Base-by-base conservation (phyloP, 2,329 filamentous ascomycete genomes). In the Emydomyces testavorans region DNA sequence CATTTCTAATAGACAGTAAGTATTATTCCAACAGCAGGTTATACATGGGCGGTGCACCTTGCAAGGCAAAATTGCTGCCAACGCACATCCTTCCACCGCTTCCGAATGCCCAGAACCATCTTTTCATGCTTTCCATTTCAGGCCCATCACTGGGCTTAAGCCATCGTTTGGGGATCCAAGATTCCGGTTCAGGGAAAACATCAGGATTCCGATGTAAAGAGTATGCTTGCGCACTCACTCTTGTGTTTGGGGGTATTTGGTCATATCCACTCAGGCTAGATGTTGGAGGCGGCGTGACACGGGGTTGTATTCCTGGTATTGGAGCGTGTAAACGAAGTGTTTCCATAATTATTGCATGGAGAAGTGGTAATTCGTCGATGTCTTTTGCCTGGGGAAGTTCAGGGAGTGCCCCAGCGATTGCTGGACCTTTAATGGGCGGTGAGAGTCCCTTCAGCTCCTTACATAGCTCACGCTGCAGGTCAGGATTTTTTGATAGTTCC, bases 291-390 rank as follows among this genome's bases (percentile, higher is more conserved):
- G 67, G 69, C 0, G 66, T 70, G 39, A 77, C 67, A 20, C 78
- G 74, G 20, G 79, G 78, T 56, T 81, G 76, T 6, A 76, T 74
- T 2, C 78, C 78, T 2, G 78, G 78, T 8, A 81, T 80, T 0
- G 78, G 73, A 2, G 77, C 68, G 60, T 80, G 76, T 2, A 80
- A 66, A 18, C 79, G 74, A 13, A 82, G 64, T 1, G 76, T 79
- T 58, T 82, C 79, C 63, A 75, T 75, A 11, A 80, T 55, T 10
- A 78, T 69, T 10, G 77, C 77, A 50, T 81, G 71, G 3, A 82
- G 63, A 10, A 79, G 57, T 1, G 77, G 74, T 0, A 81, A 62
- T 1, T 62, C 61, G 54, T 74, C 70, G 28, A 73, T 65, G 3
- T 62, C 58, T 48, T 71, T 71, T 1, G 50, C 18, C 4, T 50